Conservation (phyloP, 306 rosid species). For the Alnus glutinosa region DNA sequence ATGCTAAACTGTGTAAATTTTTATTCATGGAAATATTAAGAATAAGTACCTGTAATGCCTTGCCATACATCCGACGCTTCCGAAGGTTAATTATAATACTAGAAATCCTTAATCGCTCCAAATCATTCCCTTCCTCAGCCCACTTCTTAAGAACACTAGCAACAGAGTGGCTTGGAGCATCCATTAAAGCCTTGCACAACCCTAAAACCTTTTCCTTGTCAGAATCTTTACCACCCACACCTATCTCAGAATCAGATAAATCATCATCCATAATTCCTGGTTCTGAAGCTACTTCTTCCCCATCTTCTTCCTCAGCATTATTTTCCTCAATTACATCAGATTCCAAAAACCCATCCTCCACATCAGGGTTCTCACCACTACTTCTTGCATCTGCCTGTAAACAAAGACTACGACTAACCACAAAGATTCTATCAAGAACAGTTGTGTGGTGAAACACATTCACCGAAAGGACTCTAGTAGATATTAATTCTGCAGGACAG, state of each 20-base stretch:
- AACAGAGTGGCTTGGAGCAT: background rate
- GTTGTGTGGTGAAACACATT: background rate
- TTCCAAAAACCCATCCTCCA: background rate
- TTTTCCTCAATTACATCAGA: background rate
- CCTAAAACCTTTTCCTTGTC: constrained; percentile 9
- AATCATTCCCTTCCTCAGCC: constrained; percentile 15
- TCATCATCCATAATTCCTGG: constrained; percentile 13
- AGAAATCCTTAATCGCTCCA: constrained; percentile 9
- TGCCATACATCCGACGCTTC: constrained; percentile 20
- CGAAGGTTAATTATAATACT: constrained; percentile 1
- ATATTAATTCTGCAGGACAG: constrained; percentile 1
- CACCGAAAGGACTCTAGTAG: background rate
- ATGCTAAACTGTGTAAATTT: background rate
- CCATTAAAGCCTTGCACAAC: constrained; percentile 16
- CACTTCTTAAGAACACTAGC: constrained; percentile 1
- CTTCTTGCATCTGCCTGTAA: background rate
- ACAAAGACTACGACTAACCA: constrained; percentile 5
- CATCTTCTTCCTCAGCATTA: constrained; percentile 8
- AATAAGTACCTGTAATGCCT: constrained; percentile 27
- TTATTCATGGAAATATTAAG: background rate
- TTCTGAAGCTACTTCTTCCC: constrained; percentile 15
- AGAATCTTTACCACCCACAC: constrained; percentile 2
- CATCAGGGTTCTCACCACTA: background rate
- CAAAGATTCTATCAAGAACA: background rate
- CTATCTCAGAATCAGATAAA: constrained; percentile 22